Conservation (phyloP, 345 rosid genomes). For the Camelina hispida region DNA sequence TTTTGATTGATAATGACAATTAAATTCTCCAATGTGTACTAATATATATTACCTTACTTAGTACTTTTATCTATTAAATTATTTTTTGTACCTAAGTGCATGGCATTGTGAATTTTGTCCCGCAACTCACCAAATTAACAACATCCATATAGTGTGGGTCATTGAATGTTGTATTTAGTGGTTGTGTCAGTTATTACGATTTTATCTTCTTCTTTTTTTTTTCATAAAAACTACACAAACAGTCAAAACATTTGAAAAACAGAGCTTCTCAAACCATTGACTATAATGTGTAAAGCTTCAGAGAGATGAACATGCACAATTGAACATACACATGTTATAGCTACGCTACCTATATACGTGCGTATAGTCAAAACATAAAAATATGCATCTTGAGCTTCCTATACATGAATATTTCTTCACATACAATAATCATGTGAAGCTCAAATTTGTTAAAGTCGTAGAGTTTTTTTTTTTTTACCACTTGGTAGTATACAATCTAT, state of each 20-base stretch:
- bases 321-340: neutral
- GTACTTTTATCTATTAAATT: slow-evolving; percentile 4
- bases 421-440: too few species aligned
- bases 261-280: neutral
- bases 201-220: neutral
- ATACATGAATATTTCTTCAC: too few species aligned
- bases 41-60: neutral
- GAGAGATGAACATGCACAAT: neutral
- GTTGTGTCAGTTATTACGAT: neutral
- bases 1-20: slow-evolving; percentile 17
- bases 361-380: too few species aligned
- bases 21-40: neutral
- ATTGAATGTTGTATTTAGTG: slow-evolving; percentile 28
- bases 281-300: neutral
- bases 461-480: too few species aligned
- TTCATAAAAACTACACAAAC: neutral
- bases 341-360: neutral
- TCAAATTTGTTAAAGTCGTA: too few species aligned
- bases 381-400: too few species aligned
- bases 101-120: neutral
- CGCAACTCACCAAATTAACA: neutral
- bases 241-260: slow-evolving; percentile 15
- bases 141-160: slow-evolving; percentile 9
- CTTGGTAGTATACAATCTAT: too few species aligned
- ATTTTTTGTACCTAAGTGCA: neutral